Conservation (phyloP, 2,329 filamentous ascomycete genomes). For the Fusarium algeriense region DNA sequence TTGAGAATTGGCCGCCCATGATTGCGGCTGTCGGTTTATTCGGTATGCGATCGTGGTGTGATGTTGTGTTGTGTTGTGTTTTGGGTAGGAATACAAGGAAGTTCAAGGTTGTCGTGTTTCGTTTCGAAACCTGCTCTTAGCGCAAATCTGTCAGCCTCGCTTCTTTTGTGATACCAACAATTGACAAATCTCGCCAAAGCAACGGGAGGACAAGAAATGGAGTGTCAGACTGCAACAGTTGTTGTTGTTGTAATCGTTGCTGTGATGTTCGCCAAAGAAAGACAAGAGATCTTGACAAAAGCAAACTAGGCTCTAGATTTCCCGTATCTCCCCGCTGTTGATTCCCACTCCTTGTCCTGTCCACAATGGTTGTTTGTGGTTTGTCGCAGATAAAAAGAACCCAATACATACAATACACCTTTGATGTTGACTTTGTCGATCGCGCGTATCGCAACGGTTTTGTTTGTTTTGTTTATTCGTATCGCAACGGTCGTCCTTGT, state of each 20-base stretch:
- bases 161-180: neutral
- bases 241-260: neutral
- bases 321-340: neutral
- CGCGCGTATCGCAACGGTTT: conserved; percentile 9
- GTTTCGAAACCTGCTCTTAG: conserved; percentile 18
- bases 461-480: conserved; percentile 18
- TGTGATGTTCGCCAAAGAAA: neutral
- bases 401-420: conserved; percentile 16
- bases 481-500: conserved; percentile 17
- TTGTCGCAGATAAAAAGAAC: neutral
- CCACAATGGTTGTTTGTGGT: neutral
- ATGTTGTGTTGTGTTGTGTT: conserved; percentile 1
- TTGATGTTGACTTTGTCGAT: conserved; percentile 8
- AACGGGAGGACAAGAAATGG: conserved; percentile 4
- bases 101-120: neutral
- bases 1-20: conserved; percentile 95
- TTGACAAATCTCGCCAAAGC: neutral
- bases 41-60: conserved; percentile 1
- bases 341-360: neutral
- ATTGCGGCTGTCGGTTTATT: conserved; percentile 51
- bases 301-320: neutral
- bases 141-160: conserved; percentile 19
- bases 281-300: neutral
- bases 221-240: neutral
- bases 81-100: conserved; percentile 9